Base-by-base conservation (phyloP, 2,329 filamentous ascomycete species). In the Lachnellula willkommii region DNA sequence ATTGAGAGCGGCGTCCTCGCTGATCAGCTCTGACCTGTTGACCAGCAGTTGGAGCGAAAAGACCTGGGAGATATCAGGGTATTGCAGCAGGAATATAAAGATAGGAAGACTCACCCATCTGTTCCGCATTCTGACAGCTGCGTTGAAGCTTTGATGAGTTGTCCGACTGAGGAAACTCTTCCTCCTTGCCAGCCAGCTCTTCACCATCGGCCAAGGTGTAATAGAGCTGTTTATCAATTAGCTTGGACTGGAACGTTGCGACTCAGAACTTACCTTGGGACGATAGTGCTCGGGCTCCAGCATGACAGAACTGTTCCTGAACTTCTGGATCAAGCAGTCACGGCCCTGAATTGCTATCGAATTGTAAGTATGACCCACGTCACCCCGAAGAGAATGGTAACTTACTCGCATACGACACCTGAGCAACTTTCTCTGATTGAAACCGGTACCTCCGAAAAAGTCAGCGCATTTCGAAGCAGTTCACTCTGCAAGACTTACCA, bases 281-380 rank as follows among this genome's bases (percentile, higher is more conserved):
- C 90, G 85, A 66, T 90, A 95, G 52, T 87, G 84, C 0, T 83
- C 78, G 11, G 85, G 82, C 72, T 97, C 92, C 1, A 93, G 78
- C 90, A 97, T 96, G 32, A 99, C 91, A 0, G 90, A 93, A 40
- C 90, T 96, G 75, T 99, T 99, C 37, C 94, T 86, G 68, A 99
- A 99, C 69, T 97, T 96, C 70, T 95, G 89, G 6, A 96, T 83
- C 0, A 97, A 79, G 61, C 90, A 93, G 68, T 96, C 91, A 60
- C 88, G 87, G 47, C 94, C 94, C 75, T 99, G 94, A 57, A 96
- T 93, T 12, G 92, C 88, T 91, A 55, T 43, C 49, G 20, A 12
- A 9, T 54, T 52, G 50, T 75, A 54, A 75, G 67, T 48, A 60
- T 53, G 43, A n/a, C 42, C 39, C 45, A 28, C 22, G 15, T 11